These are phyloP conservation scores for Vanrija humicola DNA, from an alignment of 1,284 basidiomycete genomes.

Conservation along the genomic window DNA sequence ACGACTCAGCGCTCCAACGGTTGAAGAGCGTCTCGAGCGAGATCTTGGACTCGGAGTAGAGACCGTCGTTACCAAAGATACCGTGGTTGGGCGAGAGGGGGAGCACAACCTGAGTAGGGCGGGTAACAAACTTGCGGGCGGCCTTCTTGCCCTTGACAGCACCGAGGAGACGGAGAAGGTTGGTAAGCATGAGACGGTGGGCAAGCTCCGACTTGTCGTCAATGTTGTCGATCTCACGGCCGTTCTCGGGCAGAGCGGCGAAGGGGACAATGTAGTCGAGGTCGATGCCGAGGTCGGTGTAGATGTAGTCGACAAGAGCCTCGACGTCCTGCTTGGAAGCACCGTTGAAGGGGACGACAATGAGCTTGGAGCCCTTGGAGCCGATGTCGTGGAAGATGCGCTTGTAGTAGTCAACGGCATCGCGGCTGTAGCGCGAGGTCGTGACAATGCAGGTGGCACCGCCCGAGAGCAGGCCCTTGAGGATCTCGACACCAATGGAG, in stretches of 20 bases:
- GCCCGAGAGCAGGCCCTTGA: conserved; percentile 93
- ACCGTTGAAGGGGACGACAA: conserved; percentile 98
- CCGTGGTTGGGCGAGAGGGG: conserved; percentile 98
- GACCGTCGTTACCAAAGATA: conserved; percentile 93
- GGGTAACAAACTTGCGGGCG: conserved; percentile 89
- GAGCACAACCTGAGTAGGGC: conserved; percentile 95
- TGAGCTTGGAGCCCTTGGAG: conserved; percentile 88
- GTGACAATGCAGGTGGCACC: conserved; percentile 96
- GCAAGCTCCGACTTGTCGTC: conserved; percentile 98
- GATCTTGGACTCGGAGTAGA: conserved; percentile 98
- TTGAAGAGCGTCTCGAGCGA: conserved; percentile 97
- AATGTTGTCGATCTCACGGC: conserved; percentile 92
- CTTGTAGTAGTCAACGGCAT: conserved; percentile 97
- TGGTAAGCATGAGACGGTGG: conserved; percentile 91
- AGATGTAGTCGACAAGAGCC: conserved; percentile 96
- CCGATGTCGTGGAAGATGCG: conserved; percentile 94
- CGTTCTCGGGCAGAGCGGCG: conserved; percentile 96
- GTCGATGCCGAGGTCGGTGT: conserved; percentile 87
- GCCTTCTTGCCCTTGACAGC: conserved; percentile 98
- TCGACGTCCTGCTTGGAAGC: conserved; percentile 93
- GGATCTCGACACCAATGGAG: conserved; percentile 94
- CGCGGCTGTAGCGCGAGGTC: conserved; percentile 89
- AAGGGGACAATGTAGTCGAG: conserved; percentile 98
- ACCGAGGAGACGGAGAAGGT: conserved; percentile 89
- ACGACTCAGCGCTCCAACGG: conserved; percentile 95